These are phyloP conservation scores for Diplocarpon mali DNA, from an alignment of 2,329 filamentous ascomycete species.

Conservation along the genomic window DNA sequence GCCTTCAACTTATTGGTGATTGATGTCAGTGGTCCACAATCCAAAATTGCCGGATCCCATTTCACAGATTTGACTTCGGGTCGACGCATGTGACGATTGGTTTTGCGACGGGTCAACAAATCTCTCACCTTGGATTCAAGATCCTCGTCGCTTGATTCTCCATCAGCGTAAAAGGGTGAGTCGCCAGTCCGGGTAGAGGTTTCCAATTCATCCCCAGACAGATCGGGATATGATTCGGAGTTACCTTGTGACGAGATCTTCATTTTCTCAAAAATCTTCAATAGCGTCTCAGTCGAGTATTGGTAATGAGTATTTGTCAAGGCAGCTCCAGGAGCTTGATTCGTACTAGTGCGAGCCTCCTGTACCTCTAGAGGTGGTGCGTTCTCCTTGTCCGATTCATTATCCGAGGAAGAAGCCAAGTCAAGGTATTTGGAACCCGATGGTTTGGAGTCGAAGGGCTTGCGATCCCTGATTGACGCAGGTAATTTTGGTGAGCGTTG, in stretches of 20 bases:
- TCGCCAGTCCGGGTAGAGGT: neutral
- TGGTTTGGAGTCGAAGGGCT: neutral
- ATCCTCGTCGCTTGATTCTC: conserved; percentile 6
- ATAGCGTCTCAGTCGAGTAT: neutral
- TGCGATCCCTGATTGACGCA: neutral
- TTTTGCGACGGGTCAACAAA: conserved; percentile 5
- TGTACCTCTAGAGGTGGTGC: neutral
- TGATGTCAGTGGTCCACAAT: conserved; percentile 7
- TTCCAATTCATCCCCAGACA: neutral
- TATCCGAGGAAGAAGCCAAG: neutral
- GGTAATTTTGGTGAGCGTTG: neutral
- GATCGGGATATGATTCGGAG: no score
- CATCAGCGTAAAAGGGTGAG: conserved; percentile 2
- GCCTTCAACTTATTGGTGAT: neutral
- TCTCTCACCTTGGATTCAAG: conserved; percentile 10
- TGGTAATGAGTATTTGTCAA: no score
- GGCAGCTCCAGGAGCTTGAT: neutral
- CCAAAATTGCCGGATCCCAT: conserved; percentile 19
- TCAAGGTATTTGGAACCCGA: neutral
- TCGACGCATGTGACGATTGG: neutral
- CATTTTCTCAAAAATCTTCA: neutral
- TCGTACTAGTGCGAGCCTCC: no score
- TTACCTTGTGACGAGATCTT: neutral
- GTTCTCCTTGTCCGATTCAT: neutral
- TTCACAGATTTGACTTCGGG: conserved; percentile 15